Evolutionary conservation across 1,139 yeast genomes (phyloP).

Genomic region (Pichia sp.): DNA sequence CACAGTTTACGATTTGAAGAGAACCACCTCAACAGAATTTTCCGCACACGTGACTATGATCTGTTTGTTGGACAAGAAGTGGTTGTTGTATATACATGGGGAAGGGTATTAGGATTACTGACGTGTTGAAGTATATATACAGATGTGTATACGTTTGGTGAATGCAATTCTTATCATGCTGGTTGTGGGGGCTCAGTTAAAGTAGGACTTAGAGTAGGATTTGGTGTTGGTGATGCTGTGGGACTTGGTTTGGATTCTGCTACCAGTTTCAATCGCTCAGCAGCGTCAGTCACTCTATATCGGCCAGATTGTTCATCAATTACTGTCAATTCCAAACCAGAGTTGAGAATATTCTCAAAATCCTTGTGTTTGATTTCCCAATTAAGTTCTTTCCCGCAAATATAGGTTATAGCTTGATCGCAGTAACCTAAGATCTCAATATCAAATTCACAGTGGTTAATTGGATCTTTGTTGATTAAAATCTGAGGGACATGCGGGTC

Average conservation of each 20-base stretch:
- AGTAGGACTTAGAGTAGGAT: too few relatives aligned
- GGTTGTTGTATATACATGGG: too few relatives aligned
- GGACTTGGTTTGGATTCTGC: too few relatives aligned
- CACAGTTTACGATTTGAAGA: neutral
- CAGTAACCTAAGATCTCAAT: constrained; percentile 75
- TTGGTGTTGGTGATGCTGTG: too few relatives aligned
- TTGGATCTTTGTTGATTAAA: constrained; percentile 72
- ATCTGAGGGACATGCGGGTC: constrained; percentile 74
- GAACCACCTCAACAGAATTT: neutral
- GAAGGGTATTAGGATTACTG: too few relatives aligned
- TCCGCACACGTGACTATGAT: neutral
- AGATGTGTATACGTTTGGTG: neutral
- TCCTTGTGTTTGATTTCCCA: constrained; percentile 64
- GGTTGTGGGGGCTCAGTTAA: too few relatives aligned
- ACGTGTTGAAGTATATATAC: neutral
- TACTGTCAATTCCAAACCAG: constrained; percentile 25
- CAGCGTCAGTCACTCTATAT: constrained; percentile 26
- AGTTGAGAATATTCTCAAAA: constrained; percentile 27
- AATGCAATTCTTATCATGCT: too few relatives aligned
- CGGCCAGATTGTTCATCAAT: constrained; percentile 29
- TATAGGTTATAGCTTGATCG: constrained; percentile 73
- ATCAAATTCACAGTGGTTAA: constrained; percentile 76
- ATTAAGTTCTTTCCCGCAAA: constrained; percentile 46
- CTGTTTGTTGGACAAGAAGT: neutral
- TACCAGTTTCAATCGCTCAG: constrained; percentile 16